Conservation (phyloP, 2,329 filamentous ascomycete genomes). For the Phoma sp. region DNA sequence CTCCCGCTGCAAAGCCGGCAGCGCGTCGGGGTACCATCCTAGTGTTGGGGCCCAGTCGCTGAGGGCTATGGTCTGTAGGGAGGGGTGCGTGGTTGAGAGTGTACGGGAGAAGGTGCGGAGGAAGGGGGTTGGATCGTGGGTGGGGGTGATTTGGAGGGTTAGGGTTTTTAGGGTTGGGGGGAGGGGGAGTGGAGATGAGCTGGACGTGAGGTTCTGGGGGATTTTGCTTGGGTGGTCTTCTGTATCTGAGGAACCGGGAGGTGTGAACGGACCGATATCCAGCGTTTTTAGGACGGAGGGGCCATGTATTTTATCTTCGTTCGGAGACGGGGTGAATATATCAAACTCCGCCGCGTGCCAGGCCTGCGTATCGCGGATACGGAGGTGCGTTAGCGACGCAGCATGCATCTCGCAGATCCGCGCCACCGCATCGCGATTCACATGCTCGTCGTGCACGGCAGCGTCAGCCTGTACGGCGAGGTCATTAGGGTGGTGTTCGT, state of each 20-base stretch:
- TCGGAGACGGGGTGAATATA: not conserved
- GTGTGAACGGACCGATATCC: not conserved
- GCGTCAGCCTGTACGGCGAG: not conserved
- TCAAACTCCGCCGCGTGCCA: not conserved
- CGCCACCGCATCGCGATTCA: not conserved
- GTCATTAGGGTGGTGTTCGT: constrained; percentile 2
- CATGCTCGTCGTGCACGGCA: not conserved
- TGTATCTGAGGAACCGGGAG: too few species aligned
- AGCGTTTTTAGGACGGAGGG: not conserved
- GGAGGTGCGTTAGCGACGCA: not conserved
- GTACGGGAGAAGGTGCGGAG: not conserved
- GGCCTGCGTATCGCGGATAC: not conserved
- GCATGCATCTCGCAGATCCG: not conserved
- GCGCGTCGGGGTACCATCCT: constrained; percentile 1
- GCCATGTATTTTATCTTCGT: not conserved
- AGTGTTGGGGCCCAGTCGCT: constrained; percentile 3
- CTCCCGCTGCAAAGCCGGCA: not conserved
- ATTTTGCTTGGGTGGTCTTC: too few species aligned
- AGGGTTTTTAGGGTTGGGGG: too few species aligned
- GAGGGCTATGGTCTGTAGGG: not conserved
- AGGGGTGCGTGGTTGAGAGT: too few species aligned
- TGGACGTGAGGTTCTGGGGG: too few species aligned
- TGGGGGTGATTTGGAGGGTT: too few species aligned
- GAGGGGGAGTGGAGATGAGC: too few species aligned
- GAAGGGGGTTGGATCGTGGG: too few species aligned